phyloP scores from a whole-genome alignment of 2,329 filamentous ascomycete genomes.

The Ophiostoma sp. region DNA sequence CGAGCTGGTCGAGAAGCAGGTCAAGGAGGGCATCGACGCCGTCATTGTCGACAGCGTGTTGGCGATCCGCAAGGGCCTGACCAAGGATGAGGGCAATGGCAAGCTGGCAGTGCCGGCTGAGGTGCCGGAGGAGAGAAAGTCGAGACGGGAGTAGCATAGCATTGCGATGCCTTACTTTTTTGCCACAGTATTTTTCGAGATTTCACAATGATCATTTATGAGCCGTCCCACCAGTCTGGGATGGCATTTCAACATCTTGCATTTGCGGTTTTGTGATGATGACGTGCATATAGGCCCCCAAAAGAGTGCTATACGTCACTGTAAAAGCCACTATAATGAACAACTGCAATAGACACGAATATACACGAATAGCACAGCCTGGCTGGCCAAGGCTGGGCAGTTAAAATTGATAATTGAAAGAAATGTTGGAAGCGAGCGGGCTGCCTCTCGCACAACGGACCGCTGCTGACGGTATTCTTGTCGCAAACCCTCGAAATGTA shows the following conservation, averaged over 20 bases:
- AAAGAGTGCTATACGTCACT: not conserved
- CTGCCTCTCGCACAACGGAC: not conserved
- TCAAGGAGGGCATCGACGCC: conserved; percentile 91
- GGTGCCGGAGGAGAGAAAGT: not conserved
- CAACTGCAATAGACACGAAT: not conserved
- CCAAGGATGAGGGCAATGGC: conserved; percentile 36
- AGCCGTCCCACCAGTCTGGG: not conserved
- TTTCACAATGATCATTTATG: not conserved
- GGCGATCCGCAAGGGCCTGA: conserved; percentile 85
- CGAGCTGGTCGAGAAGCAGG: conserved; percentile 80
- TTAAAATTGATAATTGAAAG: not conserved
- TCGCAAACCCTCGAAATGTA: not conserved
- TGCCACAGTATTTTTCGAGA: not conserved
- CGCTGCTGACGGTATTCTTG: not conserved
- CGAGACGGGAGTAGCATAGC: not conserved
- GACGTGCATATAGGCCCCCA: too few relatives aligned
- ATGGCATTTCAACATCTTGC: too few relatives aligned
- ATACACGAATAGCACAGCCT: not conserved
- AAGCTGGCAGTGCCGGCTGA: conserved; percentile 1
- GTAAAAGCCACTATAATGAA: not conserved
- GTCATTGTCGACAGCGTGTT: conserved; percentile 96
- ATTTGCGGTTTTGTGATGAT: too few relatives aligned
- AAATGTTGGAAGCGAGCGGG: not conserved
- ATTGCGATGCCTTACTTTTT: too few relatives aligned
- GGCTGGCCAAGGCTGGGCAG: conserved; percentile 1